phyloP scores from a whole-genome alignment of 768 basidiomycete genomes.

The Mycena maculata region DNA sequence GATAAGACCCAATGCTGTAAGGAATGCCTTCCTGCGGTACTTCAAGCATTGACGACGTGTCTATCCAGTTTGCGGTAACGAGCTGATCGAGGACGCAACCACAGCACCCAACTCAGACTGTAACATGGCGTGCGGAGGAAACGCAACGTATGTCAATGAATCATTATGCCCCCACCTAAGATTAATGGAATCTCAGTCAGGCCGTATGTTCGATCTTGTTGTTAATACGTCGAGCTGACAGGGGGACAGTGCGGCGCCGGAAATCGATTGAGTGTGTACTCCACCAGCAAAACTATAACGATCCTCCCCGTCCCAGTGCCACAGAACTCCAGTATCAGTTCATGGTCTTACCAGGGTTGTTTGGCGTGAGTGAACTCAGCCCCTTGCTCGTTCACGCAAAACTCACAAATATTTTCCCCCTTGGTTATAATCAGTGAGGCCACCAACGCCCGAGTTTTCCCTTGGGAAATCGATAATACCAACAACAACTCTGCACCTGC shows the following conservation, averaged over 20 bases:
- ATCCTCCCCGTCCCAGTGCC: slow-evolving; percentile 68
- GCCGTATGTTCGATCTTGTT: background rate
- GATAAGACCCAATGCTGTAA: slow-evolving; percentile 54
- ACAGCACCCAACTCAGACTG: slow-evolving; percentile 63
- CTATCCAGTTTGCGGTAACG: slow-evolving; percentile 74
- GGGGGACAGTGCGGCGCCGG: slow-evolving; percentile 69
- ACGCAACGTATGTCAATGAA: slow-evolving; percentile 60
- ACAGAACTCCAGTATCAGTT: slow-evolving; percentile 67
- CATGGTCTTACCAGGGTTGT: slow-evolving; percentile 77
- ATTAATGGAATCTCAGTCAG: slow-evolving; percentile 8
- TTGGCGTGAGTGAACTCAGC: slow-evolving; percentile 54
- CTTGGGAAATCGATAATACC: slow-evolving; percentile 67
- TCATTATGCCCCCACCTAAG: slow-evolving; percentile 4
- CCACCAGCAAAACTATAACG: slow-evolving; percentile 57
- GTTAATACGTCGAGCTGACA: slow-evolving; percentile 57
- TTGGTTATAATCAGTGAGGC: slow-evolving; percentile 59
- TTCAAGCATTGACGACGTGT: slow-evolving; percentile 23
- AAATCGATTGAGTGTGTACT: slow-evolving; percentile 78
- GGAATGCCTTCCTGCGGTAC: background rate
- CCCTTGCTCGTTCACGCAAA: background rate
- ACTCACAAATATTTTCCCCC: too few species aligned
- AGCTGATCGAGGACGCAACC: slow-evolving; percentile 70
- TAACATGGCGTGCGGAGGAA: slow-evolving; percentile 81
- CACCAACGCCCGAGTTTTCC: slow-evolving; percentile 60
- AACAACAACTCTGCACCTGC: slow-evolving; percentile 72